These are phyloP conservation scores for Magnusiomyces tetraspermus DNA, from an alignment of 1,139 yeast genomes.

Conservation along the genomic window DNA sequence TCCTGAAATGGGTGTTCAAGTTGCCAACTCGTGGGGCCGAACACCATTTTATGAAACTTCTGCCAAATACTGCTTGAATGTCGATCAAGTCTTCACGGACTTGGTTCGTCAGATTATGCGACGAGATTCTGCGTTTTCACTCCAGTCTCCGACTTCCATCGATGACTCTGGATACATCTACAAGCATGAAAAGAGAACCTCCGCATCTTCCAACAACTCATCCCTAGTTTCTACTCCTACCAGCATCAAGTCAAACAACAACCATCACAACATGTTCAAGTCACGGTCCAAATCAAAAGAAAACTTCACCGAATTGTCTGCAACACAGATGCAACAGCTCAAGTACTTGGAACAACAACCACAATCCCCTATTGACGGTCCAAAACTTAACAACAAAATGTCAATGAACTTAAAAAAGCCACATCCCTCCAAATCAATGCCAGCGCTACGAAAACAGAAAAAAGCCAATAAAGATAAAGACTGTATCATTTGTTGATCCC, in stretches of 20 bases:
- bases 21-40: constrained; percentile 82
- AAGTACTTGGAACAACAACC: constrained; percentile 6
- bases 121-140: constrained; percentile 28
- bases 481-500: constrained; percentile 11
- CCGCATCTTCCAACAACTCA: constrained; percentile 6
- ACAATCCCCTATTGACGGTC: constrained; percentile 2
- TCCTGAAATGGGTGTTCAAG: constrained; percentile 39
- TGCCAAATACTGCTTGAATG: constrained; percentile 78
- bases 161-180: constrained; percentile 9
- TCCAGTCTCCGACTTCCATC: constrained; percentile 10
- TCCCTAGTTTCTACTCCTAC: neutral
- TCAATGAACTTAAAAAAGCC: constrained; percentile 8
- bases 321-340: constrained; percentile 2
- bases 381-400: constrained; percentile 4
- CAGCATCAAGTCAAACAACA: constrained; percentile 3
- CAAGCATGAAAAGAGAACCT: constrained; percentile 6
- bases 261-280: constrained; percentile 9
- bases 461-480: constrained; percentile 10
- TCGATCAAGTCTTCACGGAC: constrained; percentile 80
- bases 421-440: constrained; percentile 13
- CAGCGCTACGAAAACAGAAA: constrained; percentile 10
- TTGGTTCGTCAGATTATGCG: constrained; percentile 61
- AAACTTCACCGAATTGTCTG: neutral
- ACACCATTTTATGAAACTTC: constrained; percentile 76
- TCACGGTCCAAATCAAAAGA: constrained; percentile 1